Base-by-base conservation (phyloP, 192 early-diverging fungal species). In the Linnemannia schmuckeri region DNA sequence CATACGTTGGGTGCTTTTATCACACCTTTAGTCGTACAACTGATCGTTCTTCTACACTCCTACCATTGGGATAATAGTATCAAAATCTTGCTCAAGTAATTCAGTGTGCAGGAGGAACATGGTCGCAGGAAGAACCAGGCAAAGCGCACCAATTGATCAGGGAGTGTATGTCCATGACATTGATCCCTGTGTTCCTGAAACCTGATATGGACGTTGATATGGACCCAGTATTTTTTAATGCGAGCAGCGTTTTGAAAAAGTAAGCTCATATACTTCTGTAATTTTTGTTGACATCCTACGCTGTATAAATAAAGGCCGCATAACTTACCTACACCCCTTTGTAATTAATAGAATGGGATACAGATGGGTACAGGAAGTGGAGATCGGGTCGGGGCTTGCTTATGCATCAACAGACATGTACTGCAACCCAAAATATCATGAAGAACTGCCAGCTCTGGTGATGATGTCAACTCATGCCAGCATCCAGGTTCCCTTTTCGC, bases 371-470 rank as follows among this genome's bases (percentile, higher is more conserved):
- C 38, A 76, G 18, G 85, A 87, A 37, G 85, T 81, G 17, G 85
- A 87, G 37, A 71, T 87, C 7, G 85, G 85, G n/a, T 78, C 73
- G 68, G 85, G 79, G 0, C 74, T 87, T 18, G 33, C 81, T 13
- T 81, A 71, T 47, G 76, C 79, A 3, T 81, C 85, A 22, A 81
- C 85, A 6, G 80, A 87, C 3, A 78, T 74, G n/a, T 87, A 69
- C 71, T 87, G 85, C 27, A 87, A 87, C 24, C 85, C 85, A 57
- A 81, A 87, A 68, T 87, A 81, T 41, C 27, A 75, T 37, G 80
- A 78, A 0, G 47, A 54, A 0, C 42, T 87, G 41, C 85, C 75
- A 38, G 42, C 70, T 0, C 4, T 77, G 38, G 85, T 71, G 5
- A 61, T 30, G n/a, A 75, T 81, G 52, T 57, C 70, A 2, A 61